Base-by-base conservation (phyloP, 116 monocot genomes). In the Cymodocea nodosa region DNA sequence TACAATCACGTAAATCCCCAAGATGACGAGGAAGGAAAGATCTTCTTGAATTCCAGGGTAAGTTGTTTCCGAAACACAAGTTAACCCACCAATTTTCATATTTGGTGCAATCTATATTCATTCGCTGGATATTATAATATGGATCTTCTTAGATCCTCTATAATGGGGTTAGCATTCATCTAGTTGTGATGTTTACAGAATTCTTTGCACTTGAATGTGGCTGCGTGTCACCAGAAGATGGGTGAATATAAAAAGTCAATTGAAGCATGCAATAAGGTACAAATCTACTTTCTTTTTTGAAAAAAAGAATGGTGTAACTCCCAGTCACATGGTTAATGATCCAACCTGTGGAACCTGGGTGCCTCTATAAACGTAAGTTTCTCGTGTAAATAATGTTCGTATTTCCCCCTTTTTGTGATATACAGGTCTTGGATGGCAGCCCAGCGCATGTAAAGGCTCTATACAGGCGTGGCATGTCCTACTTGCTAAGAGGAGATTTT, bases 1-100 rank as follows among this genome's bases (percentile, higher is more conserved):
- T 94, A 94, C 74, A 94, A 94, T 77, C 94, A 94, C 74, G 94
- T 94, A 37, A 89, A 90, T 68, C 94, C 94, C 22, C 84, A 87
- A 73, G 86, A 94, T 63, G 90, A 89, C 2, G 90, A 94, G 24
- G 85, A 90, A 70, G 94, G 87, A 54, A 97, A 90, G 70, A 85
- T 80, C 59, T 97, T 90, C 74, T 51, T 83, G 48, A 97, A 85
- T 84, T 87, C 95, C 72, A 85, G 95, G 69, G 95, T 90, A 82
- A 77, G 83, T 67, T 30, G 4, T 22, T 69, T 44, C 9, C 44
- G 5, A 44, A 4, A 44, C 2, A 44, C 7, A 44, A 44, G 12
- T 37, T 69, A 12, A 49, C 51, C 11, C 36, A 30, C 17, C 12
- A 16, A n/a, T 5, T 62, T 30, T 62, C 37, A 17, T 35, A 10